Evolutionary conservation across 2,329 filamentous ascomycete genomes (phyloP), one percentile per base, ranked within the genome.

Genomic region (Nothomitra cinnamomea): DNA sequence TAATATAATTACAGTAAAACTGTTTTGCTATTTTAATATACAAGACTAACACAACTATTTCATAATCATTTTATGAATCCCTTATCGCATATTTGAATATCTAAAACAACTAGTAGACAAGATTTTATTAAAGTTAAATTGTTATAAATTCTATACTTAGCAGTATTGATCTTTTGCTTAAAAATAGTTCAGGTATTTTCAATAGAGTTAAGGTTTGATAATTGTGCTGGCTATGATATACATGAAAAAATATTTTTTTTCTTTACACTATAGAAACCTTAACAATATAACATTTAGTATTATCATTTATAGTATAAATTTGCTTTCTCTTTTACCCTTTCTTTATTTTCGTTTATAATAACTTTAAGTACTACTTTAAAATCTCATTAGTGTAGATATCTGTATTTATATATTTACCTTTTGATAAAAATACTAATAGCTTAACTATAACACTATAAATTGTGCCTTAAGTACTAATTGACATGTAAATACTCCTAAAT

Each of bases 141-240:
- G n/a, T n/a, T n/a, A n/a, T n/a, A 24, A 47, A 47, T 47, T 47
- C 21, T 47, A 25, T 47, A 15, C 22, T n/a, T 24, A 25, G 21
- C n/a, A 24, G 21, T n/a, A 47, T 40, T 49, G 13, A 53, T 38
- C 42, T 41, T 53, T 53, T 41, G 21, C 19, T 43, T 53, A 15
- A 53, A 41, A 38, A 55, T 55, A 7, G 22, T 52, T 40, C 51
- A 55, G 19, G 53, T n/a, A 25, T 35, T 51, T 21, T 55, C 51
- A 7, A 55, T 53, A 35, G 40, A 38, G 28, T 55, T 55, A 15
- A 53, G 38, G 28, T 55, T 38, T 50, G 38, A 49, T 12, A 49
- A 55, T 42, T 55, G 53, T 5, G 50, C 35, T 10, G 51, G 53
- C 43, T 24, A 47, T 6, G 13, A 25, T 24, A 47, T 47, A 24